Conservation (phyloP, 2,329 filamentous ascomycete genomes). For the Botrytis elliptica region DNA sequence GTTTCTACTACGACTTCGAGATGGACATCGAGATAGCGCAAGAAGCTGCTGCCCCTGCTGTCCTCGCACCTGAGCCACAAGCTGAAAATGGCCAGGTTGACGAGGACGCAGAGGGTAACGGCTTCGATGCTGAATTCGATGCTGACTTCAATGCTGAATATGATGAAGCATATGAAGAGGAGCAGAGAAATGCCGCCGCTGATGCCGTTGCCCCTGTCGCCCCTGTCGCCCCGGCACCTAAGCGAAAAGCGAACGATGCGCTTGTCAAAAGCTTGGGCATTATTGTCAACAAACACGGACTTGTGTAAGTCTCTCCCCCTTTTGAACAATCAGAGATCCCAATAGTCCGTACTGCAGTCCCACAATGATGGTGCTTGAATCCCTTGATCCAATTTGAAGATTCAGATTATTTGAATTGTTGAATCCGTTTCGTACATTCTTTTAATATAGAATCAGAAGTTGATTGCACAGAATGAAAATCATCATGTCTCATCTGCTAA, state of each 20-base stretch:
- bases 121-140: too few species aligned
- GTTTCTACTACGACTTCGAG: too few species aligned
- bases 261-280: accelerated
- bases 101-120: not conserved
- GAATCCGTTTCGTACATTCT: not conserved
- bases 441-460: not conserved
- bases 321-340: not conserved
- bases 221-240: too few species aligned
- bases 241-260: accelerated
- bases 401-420: not conserved
- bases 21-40: too few species aligned
- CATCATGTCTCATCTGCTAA: not conserved
- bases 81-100: not conserved
- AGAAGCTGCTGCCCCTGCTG: too few species aligned
- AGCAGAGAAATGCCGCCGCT: too few species aligned
- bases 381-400: not conserved
- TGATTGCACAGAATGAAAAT: accelerated
- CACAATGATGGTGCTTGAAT: not conserved
- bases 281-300: accelerated
- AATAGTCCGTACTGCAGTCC: not conserved
- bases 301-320: not conserved
- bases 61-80: not conserved
- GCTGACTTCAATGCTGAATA: too few species aligned
- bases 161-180: too few species aligned
- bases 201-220: too few species aligned